These are phyloP conservation scores for Aspergillus pseudoviridinutans DNA, from an alignment of 2,329 filamentous ascomycete species.

Conservation along the genomic window DNA sequence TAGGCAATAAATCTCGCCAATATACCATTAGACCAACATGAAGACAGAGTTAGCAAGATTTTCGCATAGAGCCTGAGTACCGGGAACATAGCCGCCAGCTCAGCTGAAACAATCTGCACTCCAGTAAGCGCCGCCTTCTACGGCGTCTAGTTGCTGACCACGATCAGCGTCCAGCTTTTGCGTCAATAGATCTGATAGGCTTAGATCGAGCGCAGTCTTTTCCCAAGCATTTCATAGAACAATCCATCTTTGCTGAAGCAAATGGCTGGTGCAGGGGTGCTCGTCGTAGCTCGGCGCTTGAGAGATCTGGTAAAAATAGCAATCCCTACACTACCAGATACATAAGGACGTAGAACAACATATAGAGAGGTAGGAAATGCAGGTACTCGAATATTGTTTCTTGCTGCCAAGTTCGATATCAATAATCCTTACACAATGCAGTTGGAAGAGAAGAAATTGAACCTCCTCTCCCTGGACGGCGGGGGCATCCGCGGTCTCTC, in stretches of 20 bases:
- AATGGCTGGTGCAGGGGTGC: not conserved
- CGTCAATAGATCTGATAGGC: not conserved
- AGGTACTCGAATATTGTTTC: not conserved
- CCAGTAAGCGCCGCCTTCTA: not conserved
- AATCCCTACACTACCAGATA: too few relatives aligned
- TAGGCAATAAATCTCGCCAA: too few relatives aligned
- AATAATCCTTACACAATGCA: not conserved
- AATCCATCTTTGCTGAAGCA: not conserved
- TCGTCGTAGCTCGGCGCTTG: not conserved
- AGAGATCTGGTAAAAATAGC: not conserved
- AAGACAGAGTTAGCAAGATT: too few relatives aligned
- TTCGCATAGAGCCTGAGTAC: not conserved
- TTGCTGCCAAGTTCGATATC: not conserved
- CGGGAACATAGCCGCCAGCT: not conserved
- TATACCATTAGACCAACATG: not conserved
- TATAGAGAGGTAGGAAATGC: not conserved
- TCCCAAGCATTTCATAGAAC: not conserved
- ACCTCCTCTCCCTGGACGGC: constrained; percentile 24
- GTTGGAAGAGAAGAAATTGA: not conserved
- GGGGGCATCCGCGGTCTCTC: constrained; percentile 38
- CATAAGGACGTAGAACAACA: too few relatives aligned
- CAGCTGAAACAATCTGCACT: not conserved
- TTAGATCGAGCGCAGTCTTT: not conserved
- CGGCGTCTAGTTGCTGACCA: not conserved
- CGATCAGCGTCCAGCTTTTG: not conserved